Evolutionary conservation across 805 yeast species (phyloP), one percentile per base, ranked within the genome.

Genomic region (Nadsonia fulvescens): DNA sequence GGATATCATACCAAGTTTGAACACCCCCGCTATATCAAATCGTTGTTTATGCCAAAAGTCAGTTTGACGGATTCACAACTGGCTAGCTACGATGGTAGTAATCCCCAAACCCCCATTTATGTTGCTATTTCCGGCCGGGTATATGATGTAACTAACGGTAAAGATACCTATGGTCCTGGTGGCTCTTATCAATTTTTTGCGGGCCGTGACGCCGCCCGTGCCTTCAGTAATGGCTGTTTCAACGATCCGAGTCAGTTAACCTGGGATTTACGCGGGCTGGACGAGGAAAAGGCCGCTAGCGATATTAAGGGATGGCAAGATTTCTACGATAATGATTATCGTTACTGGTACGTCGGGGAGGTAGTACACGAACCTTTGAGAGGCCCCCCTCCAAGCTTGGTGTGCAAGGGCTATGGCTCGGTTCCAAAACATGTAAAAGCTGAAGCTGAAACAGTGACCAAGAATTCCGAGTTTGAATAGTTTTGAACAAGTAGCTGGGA

Each of bases 171-270:
- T 42, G 76, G 75, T 0, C 70, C 70, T 1, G 47, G 54, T 1
- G 75, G 75, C 1, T 40, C 65, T 1, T 75, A 75, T 42, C 38
- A 53, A 6, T 48, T 57, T 21, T 61, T 75, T 38, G 59, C 70
- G 16, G 89, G 86, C 1, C 51, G 51, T 22, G 89, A 75, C 44
- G 64, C 68, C 20, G 70, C 81, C 3, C 50, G 83, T 15, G 75
- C 74, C 11, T 71, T 62, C 38, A 70, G 63, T 3, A 74, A 79
- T 1, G 83, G 83, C 3, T 74, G 82, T 38, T 66, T 75, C 32
- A 43, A 48, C 20, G n/a, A n/a, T n/a, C n/a, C n/a, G n/a, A 65
- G 62, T 17, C 74, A 74, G 38, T 56, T 58, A 33, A 73, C 83
- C 0, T 60, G 65, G 43, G 86, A 76, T 42, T 46, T 75, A 22